Base-by-base conservation (phyloP, 2,329 filamentous ascomycete genomes). In the Zasmidium angulare region DNA sequence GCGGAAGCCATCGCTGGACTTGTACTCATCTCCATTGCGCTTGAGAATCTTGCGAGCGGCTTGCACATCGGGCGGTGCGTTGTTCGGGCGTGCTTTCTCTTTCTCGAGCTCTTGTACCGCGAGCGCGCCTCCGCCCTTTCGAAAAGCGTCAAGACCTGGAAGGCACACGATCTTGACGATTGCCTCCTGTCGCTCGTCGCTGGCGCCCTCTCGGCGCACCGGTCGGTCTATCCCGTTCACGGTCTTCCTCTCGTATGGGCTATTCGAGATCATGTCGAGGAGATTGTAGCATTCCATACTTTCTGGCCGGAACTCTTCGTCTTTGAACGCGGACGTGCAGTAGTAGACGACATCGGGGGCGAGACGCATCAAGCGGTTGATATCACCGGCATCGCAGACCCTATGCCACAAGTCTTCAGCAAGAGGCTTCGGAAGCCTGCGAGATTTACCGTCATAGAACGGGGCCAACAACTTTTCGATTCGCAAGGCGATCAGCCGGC, bases 301-400 rank as follows among this genome's bases (percentile, higher is more conserved):
- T 1, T 53, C 58, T 1, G 63, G 68, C 22, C 71, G 67, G 51
- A 70, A 72, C 29, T 68, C 66, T 55, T 69, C 67, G 46, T 72
- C 70, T 46, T 74, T 73, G 69, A 71, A 72, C 0, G 68, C 64
- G 7, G 68, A 64, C 20, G 67, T 59, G 61, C 68, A 72, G 61
- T 71, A 67, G 61, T 69, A 73, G 22, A 72, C 58, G 14, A 65
- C 65, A 40, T 69, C 59, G 26, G 52, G 56, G 9, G 59, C 56
- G 9, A 22, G 51, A 21, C 68, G 69, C 58, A 72, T 70, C 10
- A 56, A 19, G 40, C 60, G 64, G 50, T 61, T 65, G 12, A 71
- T 53, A 7, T 56, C 21, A 6, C 60, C 66, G 12, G 70, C 66
- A 11, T 47, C 20, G 7, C 22, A 19, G 21, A 73, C 64, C n/a